Percentiles rank a stretch among this genome's conserved stretches.
phyloP scores from a whole-genome alignment of 116 monocot genomes.

The Phalaenopsis hybrid region DNA sequence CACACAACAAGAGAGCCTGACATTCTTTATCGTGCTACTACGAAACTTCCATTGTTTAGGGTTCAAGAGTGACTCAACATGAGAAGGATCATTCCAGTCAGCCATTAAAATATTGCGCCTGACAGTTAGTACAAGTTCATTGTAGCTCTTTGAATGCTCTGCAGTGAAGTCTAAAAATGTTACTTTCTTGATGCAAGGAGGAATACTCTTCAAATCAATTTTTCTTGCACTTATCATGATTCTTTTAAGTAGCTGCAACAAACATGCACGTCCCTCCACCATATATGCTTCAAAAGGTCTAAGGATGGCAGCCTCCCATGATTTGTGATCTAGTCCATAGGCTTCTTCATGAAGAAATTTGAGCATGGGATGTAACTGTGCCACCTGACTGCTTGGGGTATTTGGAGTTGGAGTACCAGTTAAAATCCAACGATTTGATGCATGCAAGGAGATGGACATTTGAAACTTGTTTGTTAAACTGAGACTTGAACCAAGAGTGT shows the following conservation, averaged over 20 bases:
- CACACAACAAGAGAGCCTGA: slow-evolving; percentile 94
- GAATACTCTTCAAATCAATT: slow-evolving; percentile 69
- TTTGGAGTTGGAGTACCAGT: slow-evolving; percentile 97
- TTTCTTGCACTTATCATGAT: slow-evolving; percentile 95
- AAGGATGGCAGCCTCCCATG: slow-evolving; percentile 79
- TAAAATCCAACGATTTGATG: slow-evolving; percentile 87
- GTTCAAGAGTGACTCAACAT: slow-evolving; percentile 96
- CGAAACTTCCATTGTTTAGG: slow-evolving; percentile 97
- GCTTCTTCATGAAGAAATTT: slow-evolving; percentile 93
- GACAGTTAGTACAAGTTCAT: slow-evolving; percentile 84
- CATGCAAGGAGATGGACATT: slow-evolving; percentile 78
- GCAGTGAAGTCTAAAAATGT: slow-evolving; percentile 69
- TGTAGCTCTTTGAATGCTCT: slow-evolving; percentile 85
- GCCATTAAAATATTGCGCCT: slow-evolving; percentile 93
- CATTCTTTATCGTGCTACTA: slow-evolving; percentile 66
- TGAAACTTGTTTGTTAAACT: slow-evolving; percentile 90
- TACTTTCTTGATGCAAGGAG: slow-evolving; percentile 76
- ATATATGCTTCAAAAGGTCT: slow-evolving; percentile 79
- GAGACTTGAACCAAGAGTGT: slow-evolving; percentile 92
- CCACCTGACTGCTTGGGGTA: slow-evolving; percentile 85
- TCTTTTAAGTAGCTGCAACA: slow-evolving; percentile 63
- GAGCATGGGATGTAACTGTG: slow-evolving; percentile 86
- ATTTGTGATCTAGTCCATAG: slow-evolving; percentile 69
- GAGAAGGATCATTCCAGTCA: slow-evolving; percentile 99
- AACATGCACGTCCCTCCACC: slow-evolving; percentile 59